phyloP scores from a whole-genome alignment of 345 rosid genomes.

The Adansonia digitata region DNA sequence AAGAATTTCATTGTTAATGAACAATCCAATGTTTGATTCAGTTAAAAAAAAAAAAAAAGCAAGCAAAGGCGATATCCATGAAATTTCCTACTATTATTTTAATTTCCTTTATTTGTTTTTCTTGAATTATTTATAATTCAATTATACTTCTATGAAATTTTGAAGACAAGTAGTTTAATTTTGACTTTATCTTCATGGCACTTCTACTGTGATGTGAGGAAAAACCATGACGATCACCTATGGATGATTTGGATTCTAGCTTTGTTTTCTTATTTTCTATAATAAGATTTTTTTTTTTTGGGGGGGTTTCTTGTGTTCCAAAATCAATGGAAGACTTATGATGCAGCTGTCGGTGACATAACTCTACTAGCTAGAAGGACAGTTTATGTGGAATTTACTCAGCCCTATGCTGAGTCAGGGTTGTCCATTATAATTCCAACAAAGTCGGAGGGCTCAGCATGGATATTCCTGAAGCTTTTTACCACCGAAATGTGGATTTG shows the following conservation, averaged over 20 bases:
- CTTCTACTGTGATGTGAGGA: background rate
- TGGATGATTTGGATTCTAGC: background rate
- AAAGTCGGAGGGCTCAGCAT: constrained; percentile 17
- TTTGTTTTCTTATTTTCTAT: background rate
- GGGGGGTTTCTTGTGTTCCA: background rate
- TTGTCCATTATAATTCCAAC: constrained; percentile 45
- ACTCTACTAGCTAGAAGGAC: constrained; percentile 39
- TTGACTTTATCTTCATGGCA: background rate
- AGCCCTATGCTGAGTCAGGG: constrained; percentile 46
- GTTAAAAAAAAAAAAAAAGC: too few species aligned
- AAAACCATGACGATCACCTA: background rate
- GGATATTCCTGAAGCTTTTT: constrained; percentile 50
- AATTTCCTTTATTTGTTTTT: background rate
- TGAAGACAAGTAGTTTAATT: background rate
- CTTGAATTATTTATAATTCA: background rate
- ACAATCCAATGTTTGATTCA: too few species aligned
- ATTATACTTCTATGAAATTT: background rate
- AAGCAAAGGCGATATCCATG: too few species aligned
- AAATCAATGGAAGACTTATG: constrained; percentile 31
- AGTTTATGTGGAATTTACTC: constrained; percentile 42
- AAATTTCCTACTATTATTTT: background rate
- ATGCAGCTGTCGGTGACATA: constrained; percentile 43
- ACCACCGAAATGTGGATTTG: constrained; percentile 45
- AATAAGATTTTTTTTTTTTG: background rate
- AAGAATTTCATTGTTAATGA: too few species aligned